Evolutionary conservation across 345 rosid genomes (phyloP), one percentile per base, ranked within the genome.

Genomic region (Cardamine chenopodiifolia): DNA sequence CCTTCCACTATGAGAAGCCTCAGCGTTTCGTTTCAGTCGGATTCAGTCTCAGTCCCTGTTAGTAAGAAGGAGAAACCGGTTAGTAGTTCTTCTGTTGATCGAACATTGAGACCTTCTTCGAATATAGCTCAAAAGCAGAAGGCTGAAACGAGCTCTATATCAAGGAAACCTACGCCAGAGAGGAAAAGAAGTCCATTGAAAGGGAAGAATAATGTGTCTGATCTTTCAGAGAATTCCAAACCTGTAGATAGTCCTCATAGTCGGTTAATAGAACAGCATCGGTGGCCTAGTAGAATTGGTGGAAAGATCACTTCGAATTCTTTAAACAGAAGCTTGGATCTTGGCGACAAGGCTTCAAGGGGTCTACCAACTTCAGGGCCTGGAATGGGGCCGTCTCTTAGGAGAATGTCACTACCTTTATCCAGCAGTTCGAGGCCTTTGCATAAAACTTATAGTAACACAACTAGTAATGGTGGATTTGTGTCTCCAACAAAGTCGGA

Each of bases 1-100:
- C 99, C 99, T 74, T 95, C 99, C 59, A 95, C 99, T 11, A 95
- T 95, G 97, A 85, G 99, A 82, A 95, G 97, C 82, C 96, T 92
- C 68, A 95, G 87, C 58, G 97, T 86, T 69, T 89, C 99, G 6
- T 90, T 95, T 84, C 99, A 95, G 86, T 90, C 94, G 0, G 99
- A 90, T 87, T 72, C 78, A 20, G 86, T 87, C 81, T 92, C 99
- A 12, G 80, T 90, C 83, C 93, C 96, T 37, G 82, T 85, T 55
- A 84, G 89, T 62, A 92, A 88, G 86, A 96, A 85, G 85, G 98
- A 88, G 84, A 92, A 83, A 85, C 85, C 90, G 20, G 84, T 75
- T 66, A 80, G 76, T 72, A 80, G 71, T 76, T 79, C 80, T 68
- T 75, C 85, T 57, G 76, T 42, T n/a, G 96, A 95, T 81, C 89